A percentile compares a stretch with the other conserved stretches of the same genome.
These are phyloP conservation scores for Arthromyces matolae DNA, from an alignment of 768 basidiomycete species.

Conservation along the genomic window DNA sequence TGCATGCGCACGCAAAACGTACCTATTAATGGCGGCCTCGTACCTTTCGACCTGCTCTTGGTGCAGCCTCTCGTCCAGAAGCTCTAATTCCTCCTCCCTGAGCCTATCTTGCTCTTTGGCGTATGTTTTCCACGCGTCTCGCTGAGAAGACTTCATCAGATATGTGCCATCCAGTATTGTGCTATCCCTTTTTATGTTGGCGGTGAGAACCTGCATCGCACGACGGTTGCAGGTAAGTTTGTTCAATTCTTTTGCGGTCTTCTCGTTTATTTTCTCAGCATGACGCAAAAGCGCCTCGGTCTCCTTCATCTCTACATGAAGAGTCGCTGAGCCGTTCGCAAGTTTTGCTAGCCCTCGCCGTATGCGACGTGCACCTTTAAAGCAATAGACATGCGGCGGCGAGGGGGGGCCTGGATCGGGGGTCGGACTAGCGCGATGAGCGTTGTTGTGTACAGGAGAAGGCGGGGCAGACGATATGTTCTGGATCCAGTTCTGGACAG, in stretches of 20 bases:
- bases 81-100: conserved; percentile 3
- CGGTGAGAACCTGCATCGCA: conserved; percentile 13
- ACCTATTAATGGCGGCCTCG: neutral
- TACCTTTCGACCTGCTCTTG: neutral
- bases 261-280: conserved; percentile 5
- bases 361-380: conserved; percentile 19
- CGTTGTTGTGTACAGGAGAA: neutral
- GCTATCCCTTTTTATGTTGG: conserved; percentile 22
- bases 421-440: neutral
- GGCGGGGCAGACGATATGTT: neutral
- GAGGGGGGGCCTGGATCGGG: neutral
- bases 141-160: conserved; percentile 14
- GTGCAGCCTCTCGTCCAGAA: neutral
- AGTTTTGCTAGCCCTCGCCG: conserved; percentile 15
- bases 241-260: conserved; percentile 5
- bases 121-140: conserved; percentile 10
- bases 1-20: neutral
- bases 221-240: conserved; percentile 17
- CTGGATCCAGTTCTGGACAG: neutral
- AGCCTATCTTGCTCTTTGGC: conserved; percentile 6
- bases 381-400: conserved; percentile 8
- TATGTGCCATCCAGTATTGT: conserved; percentile 29
- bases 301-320: conserved; percentile 18
- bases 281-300: conserved; percentile 13
- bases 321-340: conserved; percentile 7